phyloP scores from a whole-genome alignment of 768 basidiomycete species.

The Boletus tomentosulus region DNA sequence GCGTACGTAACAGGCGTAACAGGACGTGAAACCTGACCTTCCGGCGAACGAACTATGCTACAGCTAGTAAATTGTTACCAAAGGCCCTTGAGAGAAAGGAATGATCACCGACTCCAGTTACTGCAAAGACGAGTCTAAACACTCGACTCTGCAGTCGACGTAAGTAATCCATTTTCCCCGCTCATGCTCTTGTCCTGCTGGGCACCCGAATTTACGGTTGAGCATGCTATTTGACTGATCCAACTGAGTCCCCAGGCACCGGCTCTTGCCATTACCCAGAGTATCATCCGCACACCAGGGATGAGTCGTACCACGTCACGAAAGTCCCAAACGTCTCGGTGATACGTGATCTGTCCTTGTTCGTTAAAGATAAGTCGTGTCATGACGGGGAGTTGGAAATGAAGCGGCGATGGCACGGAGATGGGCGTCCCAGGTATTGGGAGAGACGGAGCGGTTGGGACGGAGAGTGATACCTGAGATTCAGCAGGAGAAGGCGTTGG shows the following conservation, averaged over 20 bases:
- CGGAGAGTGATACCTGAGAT: conserved; percentile 24
- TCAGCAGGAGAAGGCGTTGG: conserved; percentile 31
- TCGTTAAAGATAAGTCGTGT: conserved; percentile 78
- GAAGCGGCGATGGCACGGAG: conserved; percentile 64
- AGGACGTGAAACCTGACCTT: not conserved
- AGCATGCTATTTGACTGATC: conserved; percentile 19
- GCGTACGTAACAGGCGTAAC: conserved; percentile 9
- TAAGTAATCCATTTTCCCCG: conserved; percentile 13
- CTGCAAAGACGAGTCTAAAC: conserved; percentile 7
- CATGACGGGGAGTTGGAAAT: conserved; percentile 66
- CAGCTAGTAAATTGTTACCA: not conserved
- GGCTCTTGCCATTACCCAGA: conserved; percentile 66
- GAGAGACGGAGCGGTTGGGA: conserved; percentile 43
- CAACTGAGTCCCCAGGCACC: conserved; percentile 54
- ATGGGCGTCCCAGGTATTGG: conserved; percentile 56
- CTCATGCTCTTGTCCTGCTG: not conserved
- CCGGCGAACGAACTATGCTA: not conserved
- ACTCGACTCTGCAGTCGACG: conserved; percentile 2
- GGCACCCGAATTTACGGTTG: conserved; percentile 3
- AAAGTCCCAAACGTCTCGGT: conserved; percentile 79
- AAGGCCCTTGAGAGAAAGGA: not conserved
- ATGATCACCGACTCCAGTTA: not conserved
- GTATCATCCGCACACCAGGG: conserved; percentile 61
- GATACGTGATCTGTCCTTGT: conserved; percentile 72
- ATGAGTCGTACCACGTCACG: conserved; percentile 71